A percentile compares a stretch with the other conserved stretches of the same genome.
phyloP scores from a whole-genome alignment of 257 asterid species.

The Orobanche coerulescens region DNA sequence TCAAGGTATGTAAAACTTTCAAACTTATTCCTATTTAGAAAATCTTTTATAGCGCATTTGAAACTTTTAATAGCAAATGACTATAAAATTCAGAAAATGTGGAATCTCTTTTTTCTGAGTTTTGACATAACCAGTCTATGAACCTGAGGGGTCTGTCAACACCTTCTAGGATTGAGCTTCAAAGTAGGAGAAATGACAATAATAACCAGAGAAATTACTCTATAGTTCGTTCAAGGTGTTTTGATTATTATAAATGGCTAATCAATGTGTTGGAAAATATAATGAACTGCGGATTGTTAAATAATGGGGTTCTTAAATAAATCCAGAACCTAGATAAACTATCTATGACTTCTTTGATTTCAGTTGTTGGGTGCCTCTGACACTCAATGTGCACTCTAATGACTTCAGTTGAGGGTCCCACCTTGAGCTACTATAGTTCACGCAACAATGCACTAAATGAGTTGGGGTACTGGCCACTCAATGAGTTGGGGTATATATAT shows the following conservation, averaged over 20 bases:
- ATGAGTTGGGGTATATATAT: too few relatives aligned
- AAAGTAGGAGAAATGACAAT: neutral
- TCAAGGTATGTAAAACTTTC: conserved; percentile 38
- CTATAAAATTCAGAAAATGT: neutral
- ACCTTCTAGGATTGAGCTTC: neutral
- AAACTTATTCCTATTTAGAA: conserved; percentile 14
- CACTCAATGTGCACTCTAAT: neutral
- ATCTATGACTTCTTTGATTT: neutral
- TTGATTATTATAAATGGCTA: neutral
- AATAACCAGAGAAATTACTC: neutral
- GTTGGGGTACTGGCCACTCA: too few relatives aligned
- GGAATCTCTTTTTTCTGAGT: neutral
- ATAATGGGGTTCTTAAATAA: neutral
- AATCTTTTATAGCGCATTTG: too few relatives aligned
- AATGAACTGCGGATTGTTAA: neutral
- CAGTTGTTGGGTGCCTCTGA: neutral
- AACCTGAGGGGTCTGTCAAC: neutral
- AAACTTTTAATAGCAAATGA: neutral
- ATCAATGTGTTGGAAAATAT: neutral
- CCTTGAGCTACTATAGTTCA: neutral
- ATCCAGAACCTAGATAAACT: neutral
- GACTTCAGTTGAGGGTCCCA: neutral
- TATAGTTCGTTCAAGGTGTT: neutral
- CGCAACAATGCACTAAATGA: neutral
- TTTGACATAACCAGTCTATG: conserved; percentile 1